Percentiles rank a stretch among this genome's conserved stretches.
Evolutionary conservation across 208 protist species (phyloP).

Genomic region (Sergeia podlipaevii): DNA sequence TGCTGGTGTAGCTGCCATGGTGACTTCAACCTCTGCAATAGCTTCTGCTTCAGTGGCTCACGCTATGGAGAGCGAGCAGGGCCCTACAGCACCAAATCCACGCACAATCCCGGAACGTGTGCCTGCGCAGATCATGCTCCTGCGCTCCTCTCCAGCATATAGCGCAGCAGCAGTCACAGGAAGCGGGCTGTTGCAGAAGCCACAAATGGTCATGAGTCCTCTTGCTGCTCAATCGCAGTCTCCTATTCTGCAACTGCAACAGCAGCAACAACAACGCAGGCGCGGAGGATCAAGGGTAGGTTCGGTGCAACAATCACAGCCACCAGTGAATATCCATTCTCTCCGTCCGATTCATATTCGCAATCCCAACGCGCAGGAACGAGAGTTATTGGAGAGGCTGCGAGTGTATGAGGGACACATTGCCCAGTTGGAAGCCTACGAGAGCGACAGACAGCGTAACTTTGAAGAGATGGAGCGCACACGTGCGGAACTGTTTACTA

Average conservation of each 20-base stretch:
- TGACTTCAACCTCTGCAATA: neutral
- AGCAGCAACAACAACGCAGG: neutral
- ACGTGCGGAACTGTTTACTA: conserved; percentile 69
- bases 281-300: neutral
- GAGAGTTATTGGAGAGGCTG: conserved; percentile 50
- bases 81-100: neutral
- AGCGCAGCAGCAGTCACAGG: conserved; percentile 2
- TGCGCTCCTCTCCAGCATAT: conserved; percentile 1
- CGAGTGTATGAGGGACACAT: conserved; percentile 49
- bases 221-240: neutral
- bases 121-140: conserved; percentile 6
- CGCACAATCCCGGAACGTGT: conserved; percentile 8
- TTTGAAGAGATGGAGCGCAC: conserved; percentile 75
- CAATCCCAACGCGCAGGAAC: conserved; percentile 59
- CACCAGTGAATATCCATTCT: conserved; percentile 27
- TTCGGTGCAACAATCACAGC: conserved; percentile 2
- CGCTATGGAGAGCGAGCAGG: neutral
- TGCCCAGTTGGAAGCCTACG: conserved; percentile 43
- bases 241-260: neutral
- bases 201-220: neutral
- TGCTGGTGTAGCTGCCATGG: too few relatives aligned
- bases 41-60: neutral
- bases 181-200: conserved; percentile 1
- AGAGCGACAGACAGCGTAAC: conserved; percentile 52
- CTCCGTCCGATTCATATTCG: conserved; percentile 50